A percentile compares a stretch with the other conserved stretches of the same genome.
These are phyloP conservation scores for Saccharomycopsis synnaedendra DNA, from an alignment of 805 yeast genomes.

Conservation along the genomic window DNA sequence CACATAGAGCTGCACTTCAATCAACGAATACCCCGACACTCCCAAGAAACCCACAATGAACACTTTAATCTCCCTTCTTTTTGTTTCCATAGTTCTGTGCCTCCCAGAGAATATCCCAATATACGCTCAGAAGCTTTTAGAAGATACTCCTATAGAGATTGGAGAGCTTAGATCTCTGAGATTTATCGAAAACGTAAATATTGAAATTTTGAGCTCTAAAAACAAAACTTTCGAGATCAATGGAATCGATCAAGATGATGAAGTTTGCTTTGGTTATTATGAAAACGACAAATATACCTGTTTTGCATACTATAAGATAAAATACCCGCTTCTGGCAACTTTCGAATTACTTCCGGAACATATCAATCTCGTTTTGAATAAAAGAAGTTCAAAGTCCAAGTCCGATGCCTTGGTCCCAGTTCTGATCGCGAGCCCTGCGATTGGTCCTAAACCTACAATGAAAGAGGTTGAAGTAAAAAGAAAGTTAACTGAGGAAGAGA, in stretches of 20 bases:
- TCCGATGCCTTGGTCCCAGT: neutral
- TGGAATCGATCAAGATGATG: neutral
- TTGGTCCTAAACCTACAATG: slow-evolving; percentile 5
- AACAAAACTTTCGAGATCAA: neutral
- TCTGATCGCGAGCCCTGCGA: neutral
- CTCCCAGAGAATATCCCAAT: too few relatives aligned
- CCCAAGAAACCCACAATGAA: too few relatives aligned
- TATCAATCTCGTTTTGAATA: neutral
- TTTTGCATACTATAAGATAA: neutral
- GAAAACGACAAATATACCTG: slow-evolving; percentile 4
- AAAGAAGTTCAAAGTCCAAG: neutral
- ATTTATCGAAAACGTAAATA: too few relatives aligned
- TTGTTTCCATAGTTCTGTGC: too few relatives aligned
- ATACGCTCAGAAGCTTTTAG: too few relatives aligned
- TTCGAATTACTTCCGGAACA: neutral
- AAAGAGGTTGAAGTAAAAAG: slow-evolving; percentile 1
- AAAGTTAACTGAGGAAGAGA: neutral
- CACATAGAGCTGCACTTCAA: too few relatives aligned
- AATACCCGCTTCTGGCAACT: neutral
- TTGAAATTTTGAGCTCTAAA: neutral
- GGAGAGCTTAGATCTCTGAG: too few relatives aligned
- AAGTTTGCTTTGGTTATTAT: slow-evolving; percentile 5
- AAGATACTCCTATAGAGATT: too few relatives aligned
- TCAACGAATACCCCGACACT: too few relatives aligned
- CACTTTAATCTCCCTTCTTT: too few relatives aligned